Evolutionary conservation across 257 asterid species (phyloP), one percentile per base, ranked within the genome.

Genomic region (Mentha longifolia): DNA sequence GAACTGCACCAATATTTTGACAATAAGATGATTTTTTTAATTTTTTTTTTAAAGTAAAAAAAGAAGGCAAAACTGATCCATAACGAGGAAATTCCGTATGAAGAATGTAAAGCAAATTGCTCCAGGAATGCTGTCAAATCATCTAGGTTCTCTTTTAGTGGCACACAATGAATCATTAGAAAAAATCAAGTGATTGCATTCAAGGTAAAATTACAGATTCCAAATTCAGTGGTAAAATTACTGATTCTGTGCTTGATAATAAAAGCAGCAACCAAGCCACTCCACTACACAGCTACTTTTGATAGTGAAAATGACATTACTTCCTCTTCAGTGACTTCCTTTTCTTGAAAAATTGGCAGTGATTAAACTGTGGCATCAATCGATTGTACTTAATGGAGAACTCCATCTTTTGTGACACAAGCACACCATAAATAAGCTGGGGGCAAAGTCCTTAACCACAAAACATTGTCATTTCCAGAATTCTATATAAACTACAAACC

Each of bases 1-100:
- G 84, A 80, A 70, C 85, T 78, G 87, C 89, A 77, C 31, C 77
- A 68, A 30, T 70, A 69, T 13, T 60, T 82, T 62, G 61, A 56
- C 54, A 67, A 51, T 76, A 71, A 82, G 79, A 59, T 70, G 58
- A 52, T 13, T n/a, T n/a, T n/a, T n/a, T n/a, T n/a, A n/a, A n/a
- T n/a, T n/a, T n/a, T n/a, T n/a, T n/a, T n/a, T n/a, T n/a, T n/a
- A n/a, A n/a, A n/a, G n/a, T n/a, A n/a, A n/a, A n/a, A 28, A 41
- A 25, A 35, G 20, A 69, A 65, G 10, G 47, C 35, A 37, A 54
- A 68, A 68, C 7, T 33, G 55, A 51, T 58, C 17, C 47, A 69
- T 50, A 43, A 41, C 62, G 54, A 75, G 35, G 60, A 55, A 62
- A 55, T 47, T 52, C 9, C 63, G 43, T 49, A 77, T 37, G 35